Conservation (phyloP, 2,329 filamentous ascomycete genomes). For the Colletotrichum cereale region DNA sequence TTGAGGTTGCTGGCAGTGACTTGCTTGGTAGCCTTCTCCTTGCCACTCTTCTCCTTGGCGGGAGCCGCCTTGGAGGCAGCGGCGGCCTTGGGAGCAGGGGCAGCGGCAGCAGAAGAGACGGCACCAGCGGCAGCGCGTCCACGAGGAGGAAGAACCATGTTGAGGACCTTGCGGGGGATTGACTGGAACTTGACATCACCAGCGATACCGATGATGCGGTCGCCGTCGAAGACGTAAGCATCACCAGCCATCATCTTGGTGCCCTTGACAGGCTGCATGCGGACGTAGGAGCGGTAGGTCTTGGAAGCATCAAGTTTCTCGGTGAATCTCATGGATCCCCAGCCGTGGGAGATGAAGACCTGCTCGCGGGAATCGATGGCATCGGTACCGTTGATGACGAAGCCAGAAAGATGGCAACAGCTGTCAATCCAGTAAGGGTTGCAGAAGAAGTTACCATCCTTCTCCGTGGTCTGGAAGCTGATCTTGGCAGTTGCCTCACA, state of each 20-base stretch:
- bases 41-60: conserved; percentile 49
- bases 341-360: conserved; percentile 72
- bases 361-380: conserved; percentile 66
- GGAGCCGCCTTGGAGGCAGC: conserved; percentile 47
- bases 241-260: conserved; percentile 66
- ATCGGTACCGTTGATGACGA: conserved; percentile 71
- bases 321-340: conserved; percentile 65
- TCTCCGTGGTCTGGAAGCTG: conserved; percentile 60
- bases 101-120: conserved; percentile 49
- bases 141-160: conserved; percentile 74
- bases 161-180: conserved; percentile 74
- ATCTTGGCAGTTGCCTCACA: conserved; percentile 59
- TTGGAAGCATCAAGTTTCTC: conserved; percentile 60
- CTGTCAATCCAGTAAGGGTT: conserved; percentile 71
- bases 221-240: conserved; percentile 66
- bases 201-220: conserved; percentile 60
- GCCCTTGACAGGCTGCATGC: conserved; percentile 67
- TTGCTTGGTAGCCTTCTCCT: conserved; percentile 58
- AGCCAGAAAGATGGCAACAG: conserved; percentile 69
- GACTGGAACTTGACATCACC: conserved; percentile 75
- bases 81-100: conserved; percentile 53
- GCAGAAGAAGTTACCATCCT: conserved; percentile 67
- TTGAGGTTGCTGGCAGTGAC: conserved; percentile 61
- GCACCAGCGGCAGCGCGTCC: conserved; percentile 58
- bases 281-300: conserved; percentile 68